A percentile compares a stretch with the other conserved stretches of the same genome.
These are phyloP conservation scores for Paecilomyces dactylethromorphus DNA, from an alignment of 2,329 filamentous ascomycete genomes.

Conservation along the genomic window DNA sequence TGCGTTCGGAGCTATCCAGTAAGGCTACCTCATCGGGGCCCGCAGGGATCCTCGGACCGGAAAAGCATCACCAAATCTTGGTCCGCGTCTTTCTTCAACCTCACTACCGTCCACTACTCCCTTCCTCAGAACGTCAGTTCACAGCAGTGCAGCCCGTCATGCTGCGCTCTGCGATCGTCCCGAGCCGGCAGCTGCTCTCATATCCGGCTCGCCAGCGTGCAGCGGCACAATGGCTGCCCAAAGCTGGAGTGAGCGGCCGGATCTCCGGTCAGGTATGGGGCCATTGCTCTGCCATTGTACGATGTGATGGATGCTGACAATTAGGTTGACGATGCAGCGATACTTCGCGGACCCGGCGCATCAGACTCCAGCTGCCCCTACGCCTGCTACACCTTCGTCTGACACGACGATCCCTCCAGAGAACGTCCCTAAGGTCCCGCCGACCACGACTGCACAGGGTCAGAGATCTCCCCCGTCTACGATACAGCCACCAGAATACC, in stretches of 20 bases:
- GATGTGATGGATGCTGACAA: conserved; percentile 23
- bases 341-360: conserved; percentile 46
- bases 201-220: conserved; percentile 30
- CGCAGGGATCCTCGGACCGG: conserved; percentile 28
- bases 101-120: conserved; percentile 15
- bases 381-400: conserved; percentile 40
- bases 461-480: conserved; percentile 31
- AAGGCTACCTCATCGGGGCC: neutral
- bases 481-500: conserved; percentile 16
- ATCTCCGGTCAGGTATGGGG: conserved; percentile 34
- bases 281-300: conserved; percentile 17
- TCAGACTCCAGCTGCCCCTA: conserved; percentile 26
- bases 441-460: conserved; percentile 29
- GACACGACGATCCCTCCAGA: conserved; percentile 43
- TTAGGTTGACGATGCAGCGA: conserved; percentile 29
- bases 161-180: conserved; percentile 49
- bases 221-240: conserved; percentile 38
- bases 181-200: conserved; percentile 38
- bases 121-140: conserved; percentile 15
- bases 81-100: conserved; percentile 18
- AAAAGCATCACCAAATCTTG: conserved; percentile 28
- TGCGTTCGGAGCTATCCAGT: neutral
- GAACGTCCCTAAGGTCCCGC: conserved; percentile 41
- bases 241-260: conserved; percentile 29
- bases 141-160: conserved; percentile 43